A percentile compares a stretch with the other conserved stretches of the same genome.
These are phyloP conservation scores for Gaeumannomyces sp. DNA, from an alignment of 2,329 filamentous ascomycete species.

Conservation along the genomic window DNA sequence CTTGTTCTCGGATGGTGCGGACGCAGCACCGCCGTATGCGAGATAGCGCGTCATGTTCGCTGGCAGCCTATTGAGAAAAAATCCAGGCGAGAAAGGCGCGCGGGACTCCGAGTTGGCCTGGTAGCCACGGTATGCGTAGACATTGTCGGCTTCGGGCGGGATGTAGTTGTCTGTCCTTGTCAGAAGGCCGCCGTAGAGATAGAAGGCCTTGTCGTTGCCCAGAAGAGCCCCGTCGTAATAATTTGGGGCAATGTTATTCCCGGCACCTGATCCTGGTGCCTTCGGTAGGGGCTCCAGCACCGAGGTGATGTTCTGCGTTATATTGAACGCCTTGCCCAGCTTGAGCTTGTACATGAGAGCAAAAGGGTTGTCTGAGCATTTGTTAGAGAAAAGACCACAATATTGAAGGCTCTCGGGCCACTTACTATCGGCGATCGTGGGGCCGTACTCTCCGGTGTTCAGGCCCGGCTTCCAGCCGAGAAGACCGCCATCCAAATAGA, in stretches of 20 bases:
- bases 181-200: conserved; percentile 56
- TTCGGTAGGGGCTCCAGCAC: conserved; percentile 45
- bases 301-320: conserved; percentile 44
- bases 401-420: conserved; percentile 11
- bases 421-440: conserved; percentile 34
- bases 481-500: conserved; percentile 61
- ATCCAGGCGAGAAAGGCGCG: conserved; percentile 36
- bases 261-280: conserved; percentile 33
- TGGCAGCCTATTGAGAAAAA: conserved; percentile 34
- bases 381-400: not conserved
- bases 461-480: conserved; percentile 46
- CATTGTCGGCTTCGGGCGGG: conserved; percentile 33
- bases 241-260: conserved; percentile 47
- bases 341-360: conserved; percentile 53
- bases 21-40: conserved; percentile 57
- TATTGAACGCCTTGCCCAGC: conserved; percentile 50
- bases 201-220: conserved; percentile 57
- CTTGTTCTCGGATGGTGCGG: conserved; percentile 62
- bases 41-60: conserved; percentile 52
- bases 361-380: conserved; percentile 38
- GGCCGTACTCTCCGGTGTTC: conserved; percentile 31
- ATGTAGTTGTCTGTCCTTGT: conserved; percentile 27
- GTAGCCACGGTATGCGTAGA: conserved; percentile 47
- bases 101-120: conserved; percentile 18
- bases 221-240: conserved; percentile 60